These are phyloP conservation scores for Zygosaccharomyces pseudorouxii DNA, from an alignment of 805 yeast species.

Conservation along the genomic window DNA sequence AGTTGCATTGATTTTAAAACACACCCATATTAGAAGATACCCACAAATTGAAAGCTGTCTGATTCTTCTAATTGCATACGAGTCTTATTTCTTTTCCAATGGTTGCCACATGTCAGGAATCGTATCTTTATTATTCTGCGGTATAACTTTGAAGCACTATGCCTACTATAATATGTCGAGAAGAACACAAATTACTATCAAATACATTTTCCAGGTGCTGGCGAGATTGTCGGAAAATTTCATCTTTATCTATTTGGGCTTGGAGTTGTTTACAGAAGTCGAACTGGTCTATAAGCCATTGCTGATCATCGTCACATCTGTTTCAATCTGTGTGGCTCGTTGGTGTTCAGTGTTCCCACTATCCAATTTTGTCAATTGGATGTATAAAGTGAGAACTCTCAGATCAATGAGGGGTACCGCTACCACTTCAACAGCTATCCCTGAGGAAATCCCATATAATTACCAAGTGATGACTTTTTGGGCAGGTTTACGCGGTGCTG, in stretches of 20 bases:
- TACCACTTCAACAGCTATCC: slow-evolving; percentile 37
- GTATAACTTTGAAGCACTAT: slow-evolving; percentile 93
- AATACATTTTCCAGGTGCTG: slow-evolving; percentile 86
- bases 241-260: slow-evolving; percentile 90
- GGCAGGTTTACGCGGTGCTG: slow-evolving; percentile 99
- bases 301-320: slow-evolving; percentile 81
- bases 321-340: slow-evolving; percentile 88
- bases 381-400: slow-evolving; percentile 52
- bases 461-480: slow-evolving; percentile 99
- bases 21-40: slow-evolving; percentile 85
- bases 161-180: slow-evolving; percentile 97
- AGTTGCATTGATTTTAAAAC: slow-evolving; percentile 85
- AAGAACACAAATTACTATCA: slow-evolving; percentile 93
- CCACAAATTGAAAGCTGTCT: slow-evolving; percentile 97
- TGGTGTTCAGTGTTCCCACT: slow-evolving; percentile 98
- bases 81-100: slow-evolving; percentile 93
- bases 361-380: slow-evolving; percentile 76
- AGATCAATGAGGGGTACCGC: slow-evolving; percentile 41
- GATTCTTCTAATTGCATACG: slow-evolving; percentile 86
- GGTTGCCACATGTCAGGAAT: slow-evolving; percentile 99
- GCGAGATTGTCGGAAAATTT: slow-evolving; percentile 96
- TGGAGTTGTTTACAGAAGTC: slow-evolving; percentile 92
- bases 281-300: slow-evolving; percentile 92
- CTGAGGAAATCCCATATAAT: slow-evolving; percentile 89
- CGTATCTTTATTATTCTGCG: slow-evolving; percentile 90